These are phyloP conservation scores for Geum urbanum DNA, from an alignment of 306 rosid species.

Conservation along the genomic window DNA sequence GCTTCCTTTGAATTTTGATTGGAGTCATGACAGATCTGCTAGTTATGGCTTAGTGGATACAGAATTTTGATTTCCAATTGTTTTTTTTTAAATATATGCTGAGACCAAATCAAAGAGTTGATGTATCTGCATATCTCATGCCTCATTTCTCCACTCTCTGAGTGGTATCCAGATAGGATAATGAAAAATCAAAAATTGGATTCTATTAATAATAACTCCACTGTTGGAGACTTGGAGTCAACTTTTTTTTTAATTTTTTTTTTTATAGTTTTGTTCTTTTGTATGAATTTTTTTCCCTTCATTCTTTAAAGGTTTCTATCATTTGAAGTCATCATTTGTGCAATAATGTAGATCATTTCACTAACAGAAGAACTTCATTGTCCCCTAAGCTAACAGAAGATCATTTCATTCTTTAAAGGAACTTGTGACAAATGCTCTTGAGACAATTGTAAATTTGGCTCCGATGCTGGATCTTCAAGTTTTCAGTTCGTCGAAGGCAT, in stretches of 20 bases:
- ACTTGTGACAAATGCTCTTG: slow-evolving; percentile 93
- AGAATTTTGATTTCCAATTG: not conserved
- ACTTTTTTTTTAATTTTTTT: not conserved
- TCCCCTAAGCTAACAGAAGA: slow-evolving; percentile 62
- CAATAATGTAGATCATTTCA: not conserved
- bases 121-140: not conserved
- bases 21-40: not conserved
- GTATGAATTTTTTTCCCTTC: not conserved
- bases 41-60: not conserved
- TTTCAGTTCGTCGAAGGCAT: slow-evolving; percentile 86
- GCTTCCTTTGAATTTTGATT: not conserved
- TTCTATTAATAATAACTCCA: not conserved
- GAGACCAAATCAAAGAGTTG: not conserved
- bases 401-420: too few relatives aligned
- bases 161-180: not conserved
- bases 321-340: not conserved
- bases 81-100: not conserved
- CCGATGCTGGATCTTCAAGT: slow-evolving; percentile 87
- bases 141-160: not conserved
- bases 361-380: slow-evolving; percentile 16
- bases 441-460: slow-evolving; percentile 95
- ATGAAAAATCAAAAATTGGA: not conserved
- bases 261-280: not conserved
- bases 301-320: not conserved
- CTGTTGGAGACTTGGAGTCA: not conserved